Conservation (phyloP, 306 rosid species). For the Argentina anserina region DNA sequence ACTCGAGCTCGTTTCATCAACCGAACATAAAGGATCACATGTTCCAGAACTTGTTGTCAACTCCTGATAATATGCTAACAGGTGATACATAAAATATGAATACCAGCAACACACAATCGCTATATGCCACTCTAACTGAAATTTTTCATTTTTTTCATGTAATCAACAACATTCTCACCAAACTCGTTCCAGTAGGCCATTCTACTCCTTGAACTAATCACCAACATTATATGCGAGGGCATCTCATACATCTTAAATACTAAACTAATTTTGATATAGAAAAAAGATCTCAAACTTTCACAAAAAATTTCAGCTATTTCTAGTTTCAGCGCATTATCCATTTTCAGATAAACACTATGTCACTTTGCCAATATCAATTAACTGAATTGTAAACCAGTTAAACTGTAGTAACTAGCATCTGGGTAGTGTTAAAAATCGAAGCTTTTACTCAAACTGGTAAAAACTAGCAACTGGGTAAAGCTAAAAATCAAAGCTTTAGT, state of each 20-base stretch:
- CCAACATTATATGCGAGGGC: not conserved
- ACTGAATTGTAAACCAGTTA: conserved; percentile 13
- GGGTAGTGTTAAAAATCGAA: conserved; percentile 6
- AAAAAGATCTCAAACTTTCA: not conserved
- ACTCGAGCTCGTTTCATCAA: conserved; percentile 66
- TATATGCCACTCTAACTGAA: conserved; percentile 7
- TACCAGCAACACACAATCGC: conserved; percentile 10
- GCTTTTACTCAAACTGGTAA: conserved; percentile 10
- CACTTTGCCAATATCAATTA: conserved; percentile 18
- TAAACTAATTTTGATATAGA: not conserved
- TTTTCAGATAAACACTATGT: conserved; percentile 2
- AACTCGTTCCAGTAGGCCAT: not conserved
- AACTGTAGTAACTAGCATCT: conserved; percentile 8
- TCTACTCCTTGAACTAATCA: not conserved
- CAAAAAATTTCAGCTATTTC: not conserved
- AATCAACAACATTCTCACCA: not conserved
- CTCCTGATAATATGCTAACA: conserved; percentile 45
- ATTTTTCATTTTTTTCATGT: not conserved
- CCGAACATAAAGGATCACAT: conserved; percentile 80
- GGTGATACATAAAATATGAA: conserved; percentile 23
- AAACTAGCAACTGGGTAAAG: conserved; percentile 5
- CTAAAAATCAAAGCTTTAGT: conserved; percentile 4
- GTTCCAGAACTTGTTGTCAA: conserved; percentile 45
- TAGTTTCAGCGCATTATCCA: not conserved
- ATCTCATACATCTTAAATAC: not conserved